A percentile compares a stretch with the other conserved stretches of the same genome.
Evolutionary conservation across 2,329 filamentous ascomycete genomes (phyloP).

Genomic region (Orbilia javanica): DNA sequence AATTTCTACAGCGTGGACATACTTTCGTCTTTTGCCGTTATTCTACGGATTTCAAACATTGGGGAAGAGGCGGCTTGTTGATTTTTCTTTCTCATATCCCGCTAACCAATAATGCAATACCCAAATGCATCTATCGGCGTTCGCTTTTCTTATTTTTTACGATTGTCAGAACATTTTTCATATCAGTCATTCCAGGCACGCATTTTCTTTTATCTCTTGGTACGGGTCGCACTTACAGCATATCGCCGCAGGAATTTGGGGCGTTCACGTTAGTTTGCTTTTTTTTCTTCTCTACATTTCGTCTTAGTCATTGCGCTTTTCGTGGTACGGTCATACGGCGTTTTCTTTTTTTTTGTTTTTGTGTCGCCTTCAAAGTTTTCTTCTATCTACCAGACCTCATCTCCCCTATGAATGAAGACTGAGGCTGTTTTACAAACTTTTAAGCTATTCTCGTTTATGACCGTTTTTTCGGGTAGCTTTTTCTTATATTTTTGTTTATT

Average conservation of each 20-base stretch:
- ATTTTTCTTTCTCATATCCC: slow-evolving; percentile 4
- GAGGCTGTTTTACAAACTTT: slow-evolving; percentile 31
- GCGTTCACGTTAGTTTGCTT: slow-evolving; percentile 7
- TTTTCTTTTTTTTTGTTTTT: background rate
- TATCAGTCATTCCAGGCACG: slow-evolving; percentile 1
- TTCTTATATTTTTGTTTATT: background rate
- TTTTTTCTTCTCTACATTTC: slow-evolving; percentile 4
- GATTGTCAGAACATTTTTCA: background rate
- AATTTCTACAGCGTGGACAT: slow-evolving; percentile 6
- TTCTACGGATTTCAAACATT: background rate
- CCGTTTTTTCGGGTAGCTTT: slow-evolving; percentile 3
- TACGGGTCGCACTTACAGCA: background rate
- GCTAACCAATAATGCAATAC: slow-evolving; percentile 37
- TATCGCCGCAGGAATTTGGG: slow-evolving; percentile 5
- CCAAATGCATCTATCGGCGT: slow-evolving; percentile 30
- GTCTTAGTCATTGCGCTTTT: slow-evolving; percentile 15
- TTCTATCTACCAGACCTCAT: background rate
- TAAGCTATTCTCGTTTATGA: background rate
- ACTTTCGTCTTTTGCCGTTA: background rate
- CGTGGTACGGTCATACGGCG: slow-evolving; percentile 37
- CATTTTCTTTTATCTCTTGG: background rate
- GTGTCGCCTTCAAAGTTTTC: background rate
- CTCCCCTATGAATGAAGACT: background rate
- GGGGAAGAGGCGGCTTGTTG: background rate
- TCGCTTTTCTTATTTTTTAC: slow-evolving; percentile 3